Base-by-base conservation (phyloP, 257 asterid genomes). In the Fraxinus anomala region DNA sequence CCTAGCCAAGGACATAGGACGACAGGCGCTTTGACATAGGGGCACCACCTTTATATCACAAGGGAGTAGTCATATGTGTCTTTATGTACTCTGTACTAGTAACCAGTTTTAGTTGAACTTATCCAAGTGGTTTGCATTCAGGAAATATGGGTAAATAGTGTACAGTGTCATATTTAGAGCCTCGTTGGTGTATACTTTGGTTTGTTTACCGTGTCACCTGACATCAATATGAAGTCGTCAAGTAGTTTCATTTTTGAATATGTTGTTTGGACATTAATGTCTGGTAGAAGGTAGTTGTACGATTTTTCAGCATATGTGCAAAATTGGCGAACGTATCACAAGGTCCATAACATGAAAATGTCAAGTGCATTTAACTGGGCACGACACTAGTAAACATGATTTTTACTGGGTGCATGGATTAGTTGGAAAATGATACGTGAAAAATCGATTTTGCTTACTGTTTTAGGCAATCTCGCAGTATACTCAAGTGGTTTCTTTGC, bases 31-130 rank as follows among this genome's bases (percentile, higher is more conserved):
- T 37, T 37, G 42, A 37, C 42, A 1, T 37, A 37, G 42, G 40
- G 42, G 42, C 42, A 37, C 42, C 2, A 37, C 42, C 2, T 37
- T 24, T 21, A 49, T 44, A 74, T 63, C 49, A 24, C 66, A 0
- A 59, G 81, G 76, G 75, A 76, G 81, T 66, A 24, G 19, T 17
- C 8, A 47, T 19, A 17, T 54, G 2, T 54, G 63, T n/a, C 19
- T 51, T 51, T 19, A 44, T 13, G n/a, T 14, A 47, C n/a, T 1
- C 56, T 0, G 1, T 14, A 47, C 56, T 47, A 47, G 19, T 47
- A 14, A 13, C 19, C 5, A 47, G 56, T 14, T 47, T 13, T 14
- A 47, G 56, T 12, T 47, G 19, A 47, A 47, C 56, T 47, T 47
- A 14, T 14, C 56, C 56, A 47, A 14, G 19, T 47, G 19, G n/a